These are phyloP conservation scores for Epichloe gansuensis DNA, from an alignment of 2,329 filamentous ascomycete species.

Conservation along the genomic window DNA sequence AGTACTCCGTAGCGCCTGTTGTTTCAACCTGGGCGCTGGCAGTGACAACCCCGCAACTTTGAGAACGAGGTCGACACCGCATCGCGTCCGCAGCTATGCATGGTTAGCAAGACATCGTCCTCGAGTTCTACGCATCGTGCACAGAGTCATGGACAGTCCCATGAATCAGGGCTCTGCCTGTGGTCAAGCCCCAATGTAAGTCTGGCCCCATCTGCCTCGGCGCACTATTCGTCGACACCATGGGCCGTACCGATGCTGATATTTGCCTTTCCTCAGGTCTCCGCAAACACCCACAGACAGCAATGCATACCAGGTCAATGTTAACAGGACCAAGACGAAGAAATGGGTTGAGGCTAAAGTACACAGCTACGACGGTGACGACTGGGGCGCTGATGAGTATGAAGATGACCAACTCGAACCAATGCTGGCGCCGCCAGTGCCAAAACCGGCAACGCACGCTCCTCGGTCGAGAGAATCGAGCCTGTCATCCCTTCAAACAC, in stretches of 20 bases:
- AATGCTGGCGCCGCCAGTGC: constrained; percentile 1
- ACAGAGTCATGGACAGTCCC: constrained; percentile 17
- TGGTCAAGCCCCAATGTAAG: constrained; percentile 17
- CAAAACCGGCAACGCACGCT: neutral
- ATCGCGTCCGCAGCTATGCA: constrained; percentile 1
- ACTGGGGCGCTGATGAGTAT: constrained; percentile 69
- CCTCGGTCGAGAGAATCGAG: constrained; percentile 1
- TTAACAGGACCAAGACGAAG: constrained; percentile 78
- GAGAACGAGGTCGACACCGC: neutral
- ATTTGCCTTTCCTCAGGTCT: constrained; percentile 11
- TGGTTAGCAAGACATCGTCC: neutral
- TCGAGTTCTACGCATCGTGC: neutral
- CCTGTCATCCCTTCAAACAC: constrained; percentile 6
- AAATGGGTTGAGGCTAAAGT: constrained; percentile 91
- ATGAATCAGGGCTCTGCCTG: constrained; percentile 17
- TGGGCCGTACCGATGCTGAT: constrained; percentile 5
- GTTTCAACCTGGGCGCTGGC: neutral
- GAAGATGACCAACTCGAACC: constrained; percentile 41
- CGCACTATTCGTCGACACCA: neutral
- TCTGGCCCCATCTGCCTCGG: neutral
- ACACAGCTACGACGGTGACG: constrained; percentile 80
- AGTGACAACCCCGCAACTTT: neutral
- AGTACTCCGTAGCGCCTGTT: too few relatives aligned
- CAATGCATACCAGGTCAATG: constrained; percentile 61
- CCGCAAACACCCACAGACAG: constrained; percentile 19